Percentiles rank a stretch among this genome's conserved stretches.
Conservation (phyloP, 2,329 filamentous ascomycete species). For the Tolypocladium tundrense region DNA sequence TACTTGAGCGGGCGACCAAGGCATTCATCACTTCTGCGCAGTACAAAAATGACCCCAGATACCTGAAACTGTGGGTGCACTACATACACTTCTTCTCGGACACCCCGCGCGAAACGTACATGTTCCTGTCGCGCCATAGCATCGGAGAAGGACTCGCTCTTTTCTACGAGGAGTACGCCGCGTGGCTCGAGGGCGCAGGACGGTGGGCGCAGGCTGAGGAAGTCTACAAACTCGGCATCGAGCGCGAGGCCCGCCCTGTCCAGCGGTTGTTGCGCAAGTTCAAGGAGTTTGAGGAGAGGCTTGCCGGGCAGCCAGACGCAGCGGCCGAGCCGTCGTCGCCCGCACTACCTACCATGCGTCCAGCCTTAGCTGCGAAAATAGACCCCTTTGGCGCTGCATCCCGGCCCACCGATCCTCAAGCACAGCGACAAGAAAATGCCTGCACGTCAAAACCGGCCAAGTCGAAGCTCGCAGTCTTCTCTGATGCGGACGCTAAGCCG, state of each 20-base stretch:
- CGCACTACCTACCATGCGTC: slow-evolving; percentile 71
- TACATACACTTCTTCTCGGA: slow-evolving; percentile 93
- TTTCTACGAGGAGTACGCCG: slow-evolving; percentile 95
- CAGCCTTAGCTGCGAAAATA: slow-evolving; percentile 74
- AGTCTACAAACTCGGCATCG: slow-evolving; percentile 82
- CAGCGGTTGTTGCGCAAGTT: slow-evolving; percentile 82
- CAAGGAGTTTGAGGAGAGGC: slow-evolving; percentile 77
- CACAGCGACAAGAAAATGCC: slow-evolving; percentile 39
- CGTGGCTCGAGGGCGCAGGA: slow-evolving; percentile 76
- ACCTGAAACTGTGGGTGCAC: slow-evolving; percentile 85
- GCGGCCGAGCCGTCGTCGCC: slow-evolving; percentile 68
- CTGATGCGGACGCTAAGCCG: slow-evolving; percentile 57
- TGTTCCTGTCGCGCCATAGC: slow-evolving; percentile 78
- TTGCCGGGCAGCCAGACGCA: slow-evolving; percentile 52
- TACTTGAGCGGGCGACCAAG: slow-evolving; percentile 90
- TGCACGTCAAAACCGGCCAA: slow-evolving; percentile 55
- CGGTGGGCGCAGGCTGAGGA: slow-evolving; percentile 89
- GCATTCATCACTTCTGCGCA: slow-evolving; percentile 74
- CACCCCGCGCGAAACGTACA: slow-evolving; percentile 82
- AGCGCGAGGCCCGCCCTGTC: slow-evolving; percentile 73
- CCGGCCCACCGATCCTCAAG: slow-evolving; percentile 55
- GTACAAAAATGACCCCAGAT: slow-evolving; percentile 92
- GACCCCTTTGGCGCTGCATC: slow-evolving; percentile 64
- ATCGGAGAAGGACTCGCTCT: slow-evolving; percentile 82
- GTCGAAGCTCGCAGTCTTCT: slow-evolving; percentile 84